Evolutionary conservation across 495 filamentous ascomycete genomes (phyloP).

Genomic region (Penicillium tannophilum): DNA sequence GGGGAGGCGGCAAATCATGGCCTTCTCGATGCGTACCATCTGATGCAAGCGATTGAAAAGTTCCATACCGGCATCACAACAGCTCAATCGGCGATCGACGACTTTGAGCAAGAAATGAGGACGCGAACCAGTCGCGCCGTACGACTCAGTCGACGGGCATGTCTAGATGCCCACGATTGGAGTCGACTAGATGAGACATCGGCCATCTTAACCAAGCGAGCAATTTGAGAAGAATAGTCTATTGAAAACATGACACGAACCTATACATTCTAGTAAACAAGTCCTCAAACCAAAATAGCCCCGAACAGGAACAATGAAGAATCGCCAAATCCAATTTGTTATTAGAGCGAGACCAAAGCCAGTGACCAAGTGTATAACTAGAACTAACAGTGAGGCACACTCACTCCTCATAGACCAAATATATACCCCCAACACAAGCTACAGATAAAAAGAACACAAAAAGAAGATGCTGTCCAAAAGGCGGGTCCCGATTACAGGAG

Average conservation of each 20-base stretch:
- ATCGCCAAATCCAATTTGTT: conserved; percentile 2
- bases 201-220: conserved; percentile 30
- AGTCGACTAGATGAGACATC: conserved; percentile 31
- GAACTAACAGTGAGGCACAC: neutral
- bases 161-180: conserved; percentile 62
- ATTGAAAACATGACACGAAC: conserved; percentile 2
- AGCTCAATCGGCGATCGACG: conserved; percentile 40
- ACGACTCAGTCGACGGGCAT: conserved; percentile 57
- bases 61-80: conserved; percentile 15
- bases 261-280: neutral
- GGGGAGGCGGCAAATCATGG: conserved; percentile 62
- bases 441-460: conserved; percentile 3
- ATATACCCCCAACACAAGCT: neutral
- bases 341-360: neutral
- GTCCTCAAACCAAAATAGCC: neutral
- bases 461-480: conserved; percentile 1
- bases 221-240: conserved; percentile 11
- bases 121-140: conserved; percentile 52
- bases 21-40: conserved; percentile 45
- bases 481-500: conserved; percentile 49
- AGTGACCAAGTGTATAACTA: neutral
- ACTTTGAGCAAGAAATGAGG: conserved; percentile 56
- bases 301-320: conserved; percentile 5
- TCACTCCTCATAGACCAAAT: neutral
- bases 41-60: conserved; percentile 27